Conservation (phyloP, 305 asterid species). For the Lippia alba region DNA sequence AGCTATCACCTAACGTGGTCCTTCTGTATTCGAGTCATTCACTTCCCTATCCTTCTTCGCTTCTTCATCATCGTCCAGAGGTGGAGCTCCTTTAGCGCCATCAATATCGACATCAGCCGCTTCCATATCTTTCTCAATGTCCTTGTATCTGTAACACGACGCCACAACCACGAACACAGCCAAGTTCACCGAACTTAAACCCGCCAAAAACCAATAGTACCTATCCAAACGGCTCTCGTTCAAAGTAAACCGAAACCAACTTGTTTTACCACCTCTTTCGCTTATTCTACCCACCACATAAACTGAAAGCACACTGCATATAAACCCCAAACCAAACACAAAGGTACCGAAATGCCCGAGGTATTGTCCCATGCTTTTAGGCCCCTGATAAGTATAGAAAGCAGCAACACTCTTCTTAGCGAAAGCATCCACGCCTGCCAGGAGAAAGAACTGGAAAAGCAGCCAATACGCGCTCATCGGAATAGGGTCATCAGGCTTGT, state of each 20-base stretch:
- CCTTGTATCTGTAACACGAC: constrained; percentile 24
- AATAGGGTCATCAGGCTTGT: constrained; percentile 33
- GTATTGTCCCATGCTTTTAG: constrained; percentile 36
- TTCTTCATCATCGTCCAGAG: too few species aligned
- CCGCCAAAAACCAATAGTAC: constrained; percentile 50
- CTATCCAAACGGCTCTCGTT: constrained; percentile 50
- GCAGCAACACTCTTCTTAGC: constrained; percentile 33
- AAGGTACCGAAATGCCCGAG: constrained; percentile 33
- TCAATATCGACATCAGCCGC: too few species aligned
- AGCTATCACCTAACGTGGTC: too few species aligned
- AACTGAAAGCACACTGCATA: constrained; percentile 35
- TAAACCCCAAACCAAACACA: constrained; percentile 48
- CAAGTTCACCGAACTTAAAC: constrained; percentile 38
- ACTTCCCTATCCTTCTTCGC: too few species aligned
- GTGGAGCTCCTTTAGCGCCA: too few species aligned
- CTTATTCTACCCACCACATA: constrained; percentile 38
- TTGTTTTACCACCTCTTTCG: constrained; percentile 37
- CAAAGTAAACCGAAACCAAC: constrained; percentile 44
- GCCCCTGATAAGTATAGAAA: constrained; percentile 37
- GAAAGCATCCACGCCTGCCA: constrained; percentile 45
- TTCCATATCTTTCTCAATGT: neutral
- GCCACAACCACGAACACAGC: constrained; percentile 35
- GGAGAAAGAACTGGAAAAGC: constrained; percentile 48
- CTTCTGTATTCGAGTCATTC: too few species aligned
- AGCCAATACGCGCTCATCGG: constrained; percentile 48